Evolutionary conservation across 2,329 filamentous ascomycete species (phyloP).

Genomic region (Colletotrichum brevisporum): DNA sequence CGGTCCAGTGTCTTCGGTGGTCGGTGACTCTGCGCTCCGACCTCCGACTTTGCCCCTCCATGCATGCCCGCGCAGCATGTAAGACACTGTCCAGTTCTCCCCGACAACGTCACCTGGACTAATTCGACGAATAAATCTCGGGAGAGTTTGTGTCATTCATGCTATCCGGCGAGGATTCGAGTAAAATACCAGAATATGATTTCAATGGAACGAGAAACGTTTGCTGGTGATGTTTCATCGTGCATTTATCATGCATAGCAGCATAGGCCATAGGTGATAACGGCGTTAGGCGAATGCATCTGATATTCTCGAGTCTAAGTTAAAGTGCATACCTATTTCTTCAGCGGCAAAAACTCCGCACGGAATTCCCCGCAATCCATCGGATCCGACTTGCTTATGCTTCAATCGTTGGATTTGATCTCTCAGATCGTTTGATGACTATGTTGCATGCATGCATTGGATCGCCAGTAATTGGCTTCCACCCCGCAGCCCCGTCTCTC

Average conservation of each 20-base stretch:
- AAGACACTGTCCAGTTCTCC: not conserved
- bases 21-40: not conserved
- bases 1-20: not conserved
- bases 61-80: too few relatives aligned
- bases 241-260: constrained; percentile 5
- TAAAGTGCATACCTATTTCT: too few relatives aligned
- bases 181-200: not conserved
- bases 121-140: not conserved
- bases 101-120: not conserved
- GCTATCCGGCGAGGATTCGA: not conserved
- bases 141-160: not conserved
- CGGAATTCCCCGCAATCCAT: too few relatives aligned
- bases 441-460: too few relatives aligned
- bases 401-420: too few relatives aligned
- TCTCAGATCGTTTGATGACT: too few relatives aligned
- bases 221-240: constrained; percentile 13
- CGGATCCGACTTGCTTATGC: too few relatives aligned
- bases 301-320: not conserved
- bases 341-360: too few relatives aligned
- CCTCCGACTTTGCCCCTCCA: not conserved
- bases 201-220: not conserved
- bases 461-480: too few relatives aligned
- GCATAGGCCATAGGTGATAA: not conserved
- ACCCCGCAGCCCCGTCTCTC: too few relatives aligned
- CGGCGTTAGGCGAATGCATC: not conserved